phyloP scores from a whole-genome alignment of 1,139 yeast species.

The Geotrichum aggregatum region DNA sequence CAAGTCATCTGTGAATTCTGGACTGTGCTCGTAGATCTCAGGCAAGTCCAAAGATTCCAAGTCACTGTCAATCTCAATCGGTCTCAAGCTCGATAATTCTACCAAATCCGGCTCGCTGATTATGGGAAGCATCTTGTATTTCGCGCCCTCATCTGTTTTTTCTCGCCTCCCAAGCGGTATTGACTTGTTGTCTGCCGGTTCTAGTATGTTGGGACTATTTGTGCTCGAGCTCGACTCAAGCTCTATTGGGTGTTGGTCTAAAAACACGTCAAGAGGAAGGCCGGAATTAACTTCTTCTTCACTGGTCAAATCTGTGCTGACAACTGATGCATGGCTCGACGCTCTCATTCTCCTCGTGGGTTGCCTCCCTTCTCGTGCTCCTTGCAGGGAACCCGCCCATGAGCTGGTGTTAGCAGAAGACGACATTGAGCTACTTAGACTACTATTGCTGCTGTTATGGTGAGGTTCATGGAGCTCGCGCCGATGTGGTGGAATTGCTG shows the following conservation, averaged over 20 bases:
- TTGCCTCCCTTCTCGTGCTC: background rate
- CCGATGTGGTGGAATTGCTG: background rate
- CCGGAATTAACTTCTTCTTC: too few relatives aligned
- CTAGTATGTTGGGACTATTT: too few relatives aligned
- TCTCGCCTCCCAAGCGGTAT: too few relatives aligned
- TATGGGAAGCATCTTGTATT: too few relatives aligned
- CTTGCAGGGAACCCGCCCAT: background rate
- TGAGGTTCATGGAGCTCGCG: background rate
- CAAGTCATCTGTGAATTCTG: background rate
- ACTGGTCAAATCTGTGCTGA: background rate
- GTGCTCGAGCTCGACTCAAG: background rate
- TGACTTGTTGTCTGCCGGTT: too few relatives aligned
- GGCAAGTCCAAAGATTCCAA: too few relatives aligned
- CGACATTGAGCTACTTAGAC: constrained; percentile 12
- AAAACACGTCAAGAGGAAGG: too few relatives aligned
- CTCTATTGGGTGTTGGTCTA: background rate
- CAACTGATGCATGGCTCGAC: constrained; percentile 9
- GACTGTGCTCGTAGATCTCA: background rate
- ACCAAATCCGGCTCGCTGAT: too few relatives aligned
- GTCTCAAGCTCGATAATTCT: too few relatives aligned
- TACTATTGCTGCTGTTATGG: constrained; percentile 5
- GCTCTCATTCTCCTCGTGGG: constrained; percentile 5
- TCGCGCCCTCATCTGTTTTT: too few relatives aligned
- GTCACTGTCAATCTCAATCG: too few relatives aligned
- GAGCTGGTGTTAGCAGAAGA: background rate